phyloP scores from a whole-genome alignment of 139 green algal genomes.

The Chlamydomonas incerta region DNA sequence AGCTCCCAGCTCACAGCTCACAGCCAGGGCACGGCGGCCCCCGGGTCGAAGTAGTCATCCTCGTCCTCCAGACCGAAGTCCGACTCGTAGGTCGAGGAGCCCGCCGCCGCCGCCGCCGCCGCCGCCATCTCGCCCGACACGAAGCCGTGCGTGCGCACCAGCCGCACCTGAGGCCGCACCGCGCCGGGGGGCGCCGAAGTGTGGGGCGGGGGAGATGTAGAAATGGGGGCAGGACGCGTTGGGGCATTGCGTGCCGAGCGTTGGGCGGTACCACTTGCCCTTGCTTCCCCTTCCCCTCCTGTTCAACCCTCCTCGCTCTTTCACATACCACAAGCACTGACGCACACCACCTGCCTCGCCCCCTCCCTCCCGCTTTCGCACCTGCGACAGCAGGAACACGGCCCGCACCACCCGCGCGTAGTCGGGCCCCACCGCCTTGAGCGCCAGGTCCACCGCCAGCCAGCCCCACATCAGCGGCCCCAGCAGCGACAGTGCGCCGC shows the following conservation, averaged over 20 bases:
- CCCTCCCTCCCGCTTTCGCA: conserved; percentile 36
- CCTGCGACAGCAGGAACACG: conserved; percentile 83
- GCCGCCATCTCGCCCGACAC: conserved; percentile 31
- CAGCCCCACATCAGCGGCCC: conserved; percentile 84
- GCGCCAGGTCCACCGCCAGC: conserved; percentile 81
- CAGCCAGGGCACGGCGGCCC: background rate
- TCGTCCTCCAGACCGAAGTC: background rate
- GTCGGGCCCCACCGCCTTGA: conserved; percentile 83
- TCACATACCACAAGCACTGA: no score
- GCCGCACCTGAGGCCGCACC: conserved; percentile 22
- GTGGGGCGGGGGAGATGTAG: no score
- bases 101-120: background rate
- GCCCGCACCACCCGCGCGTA: conserved; percentile 78
- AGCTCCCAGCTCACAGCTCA: no score
- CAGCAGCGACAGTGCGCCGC: conserved; percentile 72
- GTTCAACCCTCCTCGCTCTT: background rate
- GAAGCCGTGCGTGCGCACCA: conserved; percentile 54
- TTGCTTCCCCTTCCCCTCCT: no score
- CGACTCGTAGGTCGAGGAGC: background rate
- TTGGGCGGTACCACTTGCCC: background rate
- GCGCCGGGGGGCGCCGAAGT: background rate
- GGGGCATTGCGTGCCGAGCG: background rate
- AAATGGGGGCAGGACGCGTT: background rate
- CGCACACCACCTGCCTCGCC: background rate
- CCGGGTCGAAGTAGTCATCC: conserved; percentile 16